These are phyloP conservation scores for Debaryomycetaceae sp. DNA, from an alignment of 1,139 yeast genomes.

Conservation along the genomic window DNA sequence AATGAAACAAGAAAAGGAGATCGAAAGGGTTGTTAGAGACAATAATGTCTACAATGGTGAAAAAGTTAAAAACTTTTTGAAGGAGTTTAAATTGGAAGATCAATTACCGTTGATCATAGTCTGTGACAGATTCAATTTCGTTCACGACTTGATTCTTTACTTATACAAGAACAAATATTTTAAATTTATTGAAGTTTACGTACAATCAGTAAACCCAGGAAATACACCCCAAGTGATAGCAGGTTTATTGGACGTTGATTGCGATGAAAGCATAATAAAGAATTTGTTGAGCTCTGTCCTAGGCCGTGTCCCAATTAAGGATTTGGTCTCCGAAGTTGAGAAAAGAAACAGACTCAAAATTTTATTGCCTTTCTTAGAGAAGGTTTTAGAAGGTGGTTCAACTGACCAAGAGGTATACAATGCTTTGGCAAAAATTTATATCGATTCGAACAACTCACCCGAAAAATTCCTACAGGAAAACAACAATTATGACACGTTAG, in stretches of 20 bases:
- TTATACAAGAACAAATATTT: constrained; percentile 92
- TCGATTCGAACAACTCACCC: constrained; percentile 95
- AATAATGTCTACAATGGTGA: constrained; percentile 95
- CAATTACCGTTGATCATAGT: constrained; percentile 96
- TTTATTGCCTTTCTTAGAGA: constrained; percentile 88
- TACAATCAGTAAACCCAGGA: constrained; percentile 93
- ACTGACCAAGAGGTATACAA: constrained; percentile 90
- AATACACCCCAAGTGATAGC: constrained; percentile 97
- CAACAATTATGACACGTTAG: constrained; percentile 80
- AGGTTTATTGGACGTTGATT: constrained; percentile 92
- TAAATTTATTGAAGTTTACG: constrained; percentile 95
- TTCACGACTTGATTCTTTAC: constrained; percentile 89
- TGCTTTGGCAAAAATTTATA: constrained; percentile 95
- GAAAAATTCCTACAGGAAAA: constrained; percentile 95
- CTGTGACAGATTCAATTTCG: constrained; percentile 87
- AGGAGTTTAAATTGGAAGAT: constrained; percentile 90
- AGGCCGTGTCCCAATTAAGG: constrained; percentile 92
- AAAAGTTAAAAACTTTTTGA: constrained; percentile 93
- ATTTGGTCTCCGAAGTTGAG: constrained; percentile 90
- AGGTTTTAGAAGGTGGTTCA: constrained; percentile 82
- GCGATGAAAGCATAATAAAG: constrained; percentile 88
- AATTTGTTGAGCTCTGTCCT: constrained; percentile 77
- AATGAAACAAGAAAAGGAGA: constrained; percentile 86
- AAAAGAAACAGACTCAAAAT: constrained; percentile 92
- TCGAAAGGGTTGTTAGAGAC: constrained; percentile 92